Base-by-base conservation (phyloP, 805 yeast genomes). In the Metschnikowia continentalis region DNA sequence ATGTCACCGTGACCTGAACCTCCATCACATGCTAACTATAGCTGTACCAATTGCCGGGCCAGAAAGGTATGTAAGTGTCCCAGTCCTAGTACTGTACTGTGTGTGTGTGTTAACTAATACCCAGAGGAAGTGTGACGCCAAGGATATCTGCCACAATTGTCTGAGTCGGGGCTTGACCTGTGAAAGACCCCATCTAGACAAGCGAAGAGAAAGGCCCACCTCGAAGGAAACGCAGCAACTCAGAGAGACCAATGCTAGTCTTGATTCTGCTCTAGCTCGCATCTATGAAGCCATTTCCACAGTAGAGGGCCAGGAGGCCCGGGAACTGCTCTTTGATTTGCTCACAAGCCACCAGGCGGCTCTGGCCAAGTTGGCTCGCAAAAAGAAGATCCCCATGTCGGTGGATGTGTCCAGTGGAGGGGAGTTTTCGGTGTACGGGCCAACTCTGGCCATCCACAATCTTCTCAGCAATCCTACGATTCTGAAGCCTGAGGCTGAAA, bases 361-460 rank as follows among this genome's bases (percentile, higher is more conserved):
- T 5, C 38, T n/a, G 30, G 14, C 30, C 26, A 47, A 43, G 20
- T 19, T 37, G 6, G 33, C 42, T 11, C n/a, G 43, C 6, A 33
- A 45, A 19, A 53, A 49, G 32, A 55, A 49, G n/a, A 40, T 57
- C 3, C 60, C 56, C 3, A 55, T 56, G 15, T 52, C 58, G 14
- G 44, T 58, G 20, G 58, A 56, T 26, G 54, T 59, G 19, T 51
- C 56, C 7, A 47, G 55, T 23, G 57, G 54, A 2, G 61, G 59
- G 5, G 54, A 47, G 35, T 58, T 42, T 42, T 55, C 57, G 32
- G 55, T 58, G 11, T 57, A 53, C 42, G 61, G 61, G 13, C 61
- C 60, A 35, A 58, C 61, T 0, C 55, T 57, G 3, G 59, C 61
- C 10, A 56, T 57, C 32, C 54, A 51, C 41, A 53, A 55, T 40